Percentiles rank a stretch among this genome's conserved stretches.
Evolutionary conservation across 129 eudicot species (phyloP).

Genomic region (Artemisia annua): DNA sequence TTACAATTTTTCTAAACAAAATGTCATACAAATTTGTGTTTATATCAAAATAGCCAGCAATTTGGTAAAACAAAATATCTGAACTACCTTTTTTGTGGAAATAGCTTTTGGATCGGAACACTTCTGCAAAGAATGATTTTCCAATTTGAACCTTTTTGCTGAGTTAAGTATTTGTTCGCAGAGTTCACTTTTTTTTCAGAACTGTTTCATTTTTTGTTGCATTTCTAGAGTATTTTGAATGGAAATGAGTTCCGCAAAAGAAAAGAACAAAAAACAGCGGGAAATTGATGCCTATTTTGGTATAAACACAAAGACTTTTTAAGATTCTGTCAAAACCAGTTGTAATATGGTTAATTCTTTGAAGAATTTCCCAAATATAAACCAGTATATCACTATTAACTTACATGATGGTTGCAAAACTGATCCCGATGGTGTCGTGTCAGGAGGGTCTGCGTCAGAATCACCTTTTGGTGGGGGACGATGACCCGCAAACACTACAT

Average conservation of each 20-base stretch:
- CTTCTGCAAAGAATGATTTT: no score
- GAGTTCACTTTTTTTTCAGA: no score
- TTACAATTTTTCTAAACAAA: background rate
- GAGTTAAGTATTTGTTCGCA: no score
- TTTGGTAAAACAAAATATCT: background rate
- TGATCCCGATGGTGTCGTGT: constrained; percentile 48
- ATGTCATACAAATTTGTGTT: background rate
- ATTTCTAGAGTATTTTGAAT: no score
- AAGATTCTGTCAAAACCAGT: no score
- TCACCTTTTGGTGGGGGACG: constrained; percentile 60
- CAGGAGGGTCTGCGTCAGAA: constrained; percentile 56
- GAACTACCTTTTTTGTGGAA: background rate
- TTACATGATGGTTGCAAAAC: constrained; percentile 69
- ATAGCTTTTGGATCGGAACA: no score
- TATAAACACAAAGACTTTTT: no score
- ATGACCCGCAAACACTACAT: constrained; percentile 58
- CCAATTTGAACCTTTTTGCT: no score
- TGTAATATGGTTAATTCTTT: background rate
- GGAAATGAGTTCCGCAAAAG: background rate
- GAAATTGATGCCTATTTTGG: background rate
- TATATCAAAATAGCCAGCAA: background rate
- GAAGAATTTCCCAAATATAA: background rate
- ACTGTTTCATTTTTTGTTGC: no score
- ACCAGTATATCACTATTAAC: constrained; percentile 24
- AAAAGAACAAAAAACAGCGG: background rate